Base-by-base conservation (phyloP, 805 yeast genomes). In the Ogataea salicorniae region DNA sequence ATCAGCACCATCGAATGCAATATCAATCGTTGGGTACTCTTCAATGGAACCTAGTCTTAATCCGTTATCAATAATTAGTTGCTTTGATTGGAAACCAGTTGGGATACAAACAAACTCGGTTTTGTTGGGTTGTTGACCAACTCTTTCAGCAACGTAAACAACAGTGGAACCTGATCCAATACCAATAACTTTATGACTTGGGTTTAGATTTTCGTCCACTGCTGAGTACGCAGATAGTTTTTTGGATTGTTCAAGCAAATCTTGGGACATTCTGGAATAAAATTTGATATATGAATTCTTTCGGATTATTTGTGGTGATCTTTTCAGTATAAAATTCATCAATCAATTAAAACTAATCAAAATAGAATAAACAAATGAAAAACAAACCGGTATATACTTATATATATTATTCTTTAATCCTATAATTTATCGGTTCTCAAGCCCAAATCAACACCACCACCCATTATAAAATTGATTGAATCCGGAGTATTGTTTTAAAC, bases 1-100 rank as follows among this genome's bases (percentile, higher is more conserved):
- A 68, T 94, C 99, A 2, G 99, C 98, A 40, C 99, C 99, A 67
- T 94, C 99, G 64, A 94, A 94, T 1, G 97, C 96, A 57, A 94
- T 81, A 64, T 94, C 99, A 40, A 94, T 71, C 23, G 76, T 75
- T 2, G 95, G 87, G 53, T 71, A 83, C 71, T 89, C 91, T 60
- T 92, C 97, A 50, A 92, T 79, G 9, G 86, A 74, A 2, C 95
- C 96, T 54, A 91, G 73, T 37, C 67, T 75, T 53, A 94, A 74
- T 0, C 94, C 94, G 58, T 90, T 90, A 48, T 80, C 85, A 49
- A 88, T 71, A 57, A 94, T 91, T 56, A 94, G 76, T 59, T 84
- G 88, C 60, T 86, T 86, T 40, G 95, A 85, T 70, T 94, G 99
- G 75, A 91, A 94, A 2, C 99, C 99, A 1, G 99, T 94, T 43